Conservation (phyloP, 2,329 filamentous ascomycete species). For the Erysiphe pulchra region DNA sequence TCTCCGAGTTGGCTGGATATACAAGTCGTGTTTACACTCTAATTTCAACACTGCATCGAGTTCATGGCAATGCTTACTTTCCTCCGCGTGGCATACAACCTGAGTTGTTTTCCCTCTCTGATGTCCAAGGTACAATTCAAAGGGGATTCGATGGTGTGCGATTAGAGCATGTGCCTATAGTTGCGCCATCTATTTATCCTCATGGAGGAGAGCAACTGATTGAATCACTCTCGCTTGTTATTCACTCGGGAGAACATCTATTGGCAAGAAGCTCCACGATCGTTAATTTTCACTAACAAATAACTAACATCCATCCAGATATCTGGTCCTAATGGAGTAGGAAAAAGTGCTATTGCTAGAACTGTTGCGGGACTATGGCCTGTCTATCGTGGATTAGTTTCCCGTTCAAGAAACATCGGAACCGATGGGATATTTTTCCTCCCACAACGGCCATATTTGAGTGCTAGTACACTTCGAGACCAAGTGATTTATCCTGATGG, state of each 20-base stretch:
- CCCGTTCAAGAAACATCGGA: conserved; percentile 53
- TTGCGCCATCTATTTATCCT: conserved; percentile 70
- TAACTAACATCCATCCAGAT: conserved; percentile 24
- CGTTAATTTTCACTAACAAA: neutral
- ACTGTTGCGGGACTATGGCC: conserved; percentile 88
- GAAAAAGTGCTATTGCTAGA: conserved; percentile 70
- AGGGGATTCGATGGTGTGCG: conserved; percentile 87
- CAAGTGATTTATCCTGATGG: conserved; percentile 97
- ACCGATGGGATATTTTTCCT: conserved; percentile 96
- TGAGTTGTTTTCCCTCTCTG: conserved; percentile 70
- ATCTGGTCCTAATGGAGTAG: conserved; percentile 81
- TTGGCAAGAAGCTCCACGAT: conserved; percentile 21
- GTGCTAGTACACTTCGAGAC: conserved; percentile 74
- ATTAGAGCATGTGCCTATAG: conserved; percentile 76
- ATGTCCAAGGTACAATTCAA: conserved; percentile 82
- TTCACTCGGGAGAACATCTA: conserved; percentile 76
- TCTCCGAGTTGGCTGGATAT: conserved; percentile 85
- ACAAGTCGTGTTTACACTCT: conserved; percentile 89
- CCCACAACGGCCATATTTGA: conserved; percentile 78
- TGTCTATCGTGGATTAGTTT: conserved; percentile 78
- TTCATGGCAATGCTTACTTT: conserved; percentile 75
- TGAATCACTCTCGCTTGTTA: conserved; percentile 67
- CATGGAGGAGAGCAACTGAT: conserved; percentile 78
- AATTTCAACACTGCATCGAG: conserved; percentile 80
- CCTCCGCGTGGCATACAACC: conserved; percentile 36